Conservation (phyloP, 805 yeast genomes). For the Nakazawaea ernobii region DNA sequence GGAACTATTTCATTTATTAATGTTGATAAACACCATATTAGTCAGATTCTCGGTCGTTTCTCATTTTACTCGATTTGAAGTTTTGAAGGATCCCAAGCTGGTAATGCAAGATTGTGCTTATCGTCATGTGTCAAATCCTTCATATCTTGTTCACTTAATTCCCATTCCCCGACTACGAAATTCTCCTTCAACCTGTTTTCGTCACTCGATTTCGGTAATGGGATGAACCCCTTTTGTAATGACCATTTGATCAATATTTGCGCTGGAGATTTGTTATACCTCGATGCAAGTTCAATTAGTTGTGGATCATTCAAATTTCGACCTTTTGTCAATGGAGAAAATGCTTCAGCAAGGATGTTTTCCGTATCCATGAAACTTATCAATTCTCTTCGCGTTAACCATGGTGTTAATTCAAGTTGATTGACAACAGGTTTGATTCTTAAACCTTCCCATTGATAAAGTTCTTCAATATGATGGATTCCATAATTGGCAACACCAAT, state of each 20-base stretch:
- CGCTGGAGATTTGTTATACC: conserved; percentile 34
- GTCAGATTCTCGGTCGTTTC: too few species aligned
- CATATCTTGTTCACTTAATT: conserved; percentile 28
- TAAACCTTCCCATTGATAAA: conserved; percentile 39
- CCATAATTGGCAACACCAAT: conserved; percentile 68
- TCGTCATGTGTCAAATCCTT: conserved; percentile 29
- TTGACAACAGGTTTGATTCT: conserved; percentile 38
- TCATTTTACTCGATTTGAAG: too few species aligned
- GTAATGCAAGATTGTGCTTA: too few species aligned
- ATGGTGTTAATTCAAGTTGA: conserved; percentile 46
- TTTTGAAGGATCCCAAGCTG: too few species aligned
- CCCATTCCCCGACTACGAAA: conserved; percentile 29
- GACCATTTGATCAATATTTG: conserved; percentile 45
- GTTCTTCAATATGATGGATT: conserved; percentile 48
- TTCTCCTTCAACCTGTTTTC: conserved; percentile 30
- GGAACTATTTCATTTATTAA: too few species aligned
- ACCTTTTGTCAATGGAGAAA: conserved; percentile 59
- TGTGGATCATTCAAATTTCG: conserved; percentile 36
- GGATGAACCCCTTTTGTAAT: conserved; percentile 36
- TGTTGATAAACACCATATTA: too few species aligned
- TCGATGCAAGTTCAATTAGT: conserved; percentile 28
- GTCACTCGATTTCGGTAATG: conserved; percentile 27
- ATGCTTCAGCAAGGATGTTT: conserved; percentile 52
- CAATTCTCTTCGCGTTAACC: conserved; percentile 40
- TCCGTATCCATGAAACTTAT: conserved; percentile 36